Evolutionary conservation across 2,329 filamentous ascomycete species (phyloP).

Genomic region (Ascochyta rabiei): DNA sequence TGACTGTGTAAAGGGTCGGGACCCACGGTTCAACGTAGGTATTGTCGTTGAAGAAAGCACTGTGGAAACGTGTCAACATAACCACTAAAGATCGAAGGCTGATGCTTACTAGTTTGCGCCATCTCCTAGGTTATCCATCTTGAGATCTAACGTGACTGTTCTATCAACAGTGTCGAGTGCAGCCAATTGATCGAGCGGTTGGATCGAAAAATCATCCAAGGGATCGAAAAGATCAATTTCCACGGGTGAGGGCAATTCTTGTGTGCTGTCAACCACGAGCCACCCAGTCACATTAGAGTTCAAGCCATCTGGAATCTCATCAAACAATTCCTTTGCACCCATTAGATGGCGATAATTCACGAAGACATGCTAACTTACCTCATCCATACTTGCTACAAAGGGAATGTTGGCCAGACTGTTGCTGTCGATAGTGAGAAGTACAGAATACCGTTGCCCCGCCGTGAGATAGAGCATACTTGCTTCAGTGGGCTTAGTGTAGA

Average conservation of each 20-base stretch:
- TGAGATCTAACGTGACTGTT: conserved; percentile 62
- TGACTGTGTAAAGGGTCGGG: conserved; percentile 75
- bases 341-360: neutral
- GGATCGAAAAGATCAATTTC: conserved; percentile 67
- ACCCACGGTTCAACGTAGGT: conserved; percentile 76
- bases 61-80: conserved; percentile 18
- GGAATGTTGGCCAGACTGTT: conserved; percentile 61
- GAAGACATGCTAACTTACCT: neutral
- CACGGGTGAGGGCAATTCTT: conserved; percentile 55
- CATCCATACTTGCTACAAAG: conserved; percentile 56
- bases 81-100: too few relatives aligned
- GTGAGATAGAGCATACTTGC: conserved; percentile 67
- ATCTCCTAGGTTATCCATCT: conserved; percentile 69
- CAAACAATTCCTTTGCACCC: conserved; percentile 59
- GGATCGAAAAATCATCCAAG: conserved; percentile 74
- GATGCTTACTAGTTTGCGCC: conserved; percentile 66
- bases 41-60: conserved; percentile 68
- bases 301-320: conserved; percentile 66
- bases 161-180: conserved; percentile 67
- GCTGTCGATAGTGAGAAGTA: conserved; percentile 65
- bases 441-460: conserved; percentile 72
- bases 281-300: conserved; percentile 66
- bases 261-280: conserved; percentile 58
- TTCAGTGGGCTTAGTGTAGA: conserved; percentile 63
- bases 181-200: conserved; percentile 68